A percentile compares a stretch with the other conserved stretches of the same genome.
phyloP scores from a whole-genome alignment of 2,329 filamentous ascomycete species.

The Claviceps sp. region DNA sequence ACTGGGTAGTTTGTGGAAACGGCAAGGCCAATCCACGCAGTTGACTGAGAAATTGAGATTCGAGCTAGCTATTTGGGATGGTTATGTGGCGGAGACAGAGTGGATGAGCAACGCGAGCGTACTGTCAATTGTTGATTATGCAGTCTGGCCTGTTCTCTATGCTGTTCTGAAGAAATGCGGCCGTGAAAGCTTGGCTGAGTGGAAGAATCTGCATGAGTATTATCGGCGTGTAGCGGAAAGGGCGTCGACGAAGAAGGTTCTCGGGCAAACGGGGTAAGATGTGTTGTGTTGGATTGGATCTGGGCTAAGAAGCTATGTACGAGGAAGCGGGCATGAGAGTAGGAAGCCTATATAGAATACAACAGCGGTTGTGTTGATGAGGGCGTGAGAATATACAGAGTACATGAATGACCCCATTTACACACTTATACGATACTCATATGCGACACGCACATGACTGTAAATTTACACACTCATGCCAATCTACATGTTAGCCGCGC shows the following conservation, averaged over 20 bases:
- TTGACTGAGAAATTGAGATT: constrained; percentile 12
- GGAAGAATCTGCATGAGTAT: constrained; percentile 22
- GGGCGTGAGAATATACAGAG: no score
- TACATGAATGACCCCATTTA: no score
- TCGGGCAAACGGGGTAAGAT: constrained; percentile 7
- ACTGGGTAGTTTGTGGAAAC: constrained; percentile 17
- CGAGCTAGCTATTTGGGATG: constrained; percentile 29
- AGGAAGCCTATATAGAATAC: no score
- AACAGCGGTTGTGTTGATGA: no score
- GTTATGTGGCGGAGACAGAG: constrained; percentile 12
- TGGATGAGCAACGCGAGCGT: background rate
- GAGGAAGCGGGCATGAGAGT: no score
- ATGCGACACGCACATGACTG: no score
- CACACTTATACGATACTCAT: no score
- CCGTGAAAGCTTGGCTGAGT: constrained; percentile 16
- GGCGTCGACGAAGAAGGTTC: constrained; percentile 12
- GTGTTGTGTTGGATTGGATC: no score
- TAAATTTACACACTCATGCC: no score
- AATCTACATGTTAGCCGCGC: no score
- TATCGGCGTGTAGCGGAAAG: constrained; percentile 18
- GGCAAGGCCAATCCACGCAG: background rate
- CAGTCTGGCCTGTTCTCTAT: constrained; percentile 42
- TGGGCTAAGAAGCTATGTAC: no score
- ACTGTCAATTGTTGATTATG: constrained; percentile 32
- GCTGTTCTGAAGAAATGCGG: constrained; percentile 25